These are phyloP conservation scores for Berberis thunbergii DNA, from an alignment of 164 flowering plant genomes.

Conservation along the genomic window DNA sequence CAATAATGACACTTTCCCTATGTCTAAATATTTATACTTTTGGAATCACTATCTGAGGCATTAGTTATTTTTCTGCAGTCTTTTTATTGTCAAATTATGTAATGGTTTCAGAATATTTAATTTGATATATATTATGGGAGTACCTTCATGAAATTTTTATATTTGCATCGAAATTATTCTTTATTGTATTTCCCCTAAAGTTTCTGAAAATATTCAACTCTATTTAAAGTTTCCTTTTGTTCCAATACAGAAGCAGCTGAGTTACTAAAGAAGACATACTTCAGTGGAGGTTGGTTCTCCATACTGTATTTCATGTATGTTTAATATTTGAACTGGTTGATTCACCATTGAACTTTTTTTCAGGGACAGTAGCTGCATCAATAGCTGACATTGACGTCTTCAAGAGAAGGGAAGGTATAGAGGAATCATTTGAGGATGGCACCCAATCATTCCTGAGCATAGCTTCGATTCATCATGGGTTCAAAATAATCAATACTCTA, in stretches of 20 bases:
- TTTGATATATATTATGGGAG: no score
- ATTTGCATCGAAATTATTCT: no score
- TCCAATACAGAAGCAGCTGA: slow-evolving; percentile 61
- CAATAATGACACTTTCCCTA: no score
- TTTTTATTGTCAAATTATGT: no score
- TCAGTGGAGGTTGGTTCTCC: slow-evolving; percentile 77
- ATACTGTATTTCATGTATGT: slow-evolving; percentile 1
- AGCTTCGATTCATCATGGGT: slow-evolving; percentile 73
- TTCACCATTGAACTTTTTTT: slow-evolving; percentile 5
- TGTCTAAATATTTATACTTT: no score
- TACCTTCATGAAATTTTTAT: no score
- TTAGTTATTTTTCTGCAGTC: no score
- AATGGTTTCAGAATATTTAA: no score
- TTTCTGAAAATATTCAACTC: background rate
- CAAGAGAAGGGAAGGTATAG: slow-evolving; percentile 60
- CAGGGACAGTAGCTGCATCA: slow-evolving; percentile 96
- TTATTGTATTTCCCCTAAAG: no score
- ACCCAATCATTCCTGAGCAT: slow-evolving; percentile 74
- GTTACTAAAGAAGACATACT: slow-evolving; percentile 69
- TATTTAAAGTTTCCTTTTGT: slow-evolving; percentile 6
- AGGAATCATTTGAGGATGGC: slow-evolving; percentile 92
- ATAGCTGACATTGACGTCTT: slow-evolving; percentile 87
- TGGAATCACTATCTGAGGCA: no score
- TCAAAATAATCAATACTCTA: slow-evolving; percentile 54
- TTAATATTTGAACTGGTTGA: background rate